A percentile compares a stretch with the other conserved stretches of the same genome.
Evolutionary conservation across 345 rosid genomes (phyloP).

Genomic region (Pugionium cornutum): DNA sequence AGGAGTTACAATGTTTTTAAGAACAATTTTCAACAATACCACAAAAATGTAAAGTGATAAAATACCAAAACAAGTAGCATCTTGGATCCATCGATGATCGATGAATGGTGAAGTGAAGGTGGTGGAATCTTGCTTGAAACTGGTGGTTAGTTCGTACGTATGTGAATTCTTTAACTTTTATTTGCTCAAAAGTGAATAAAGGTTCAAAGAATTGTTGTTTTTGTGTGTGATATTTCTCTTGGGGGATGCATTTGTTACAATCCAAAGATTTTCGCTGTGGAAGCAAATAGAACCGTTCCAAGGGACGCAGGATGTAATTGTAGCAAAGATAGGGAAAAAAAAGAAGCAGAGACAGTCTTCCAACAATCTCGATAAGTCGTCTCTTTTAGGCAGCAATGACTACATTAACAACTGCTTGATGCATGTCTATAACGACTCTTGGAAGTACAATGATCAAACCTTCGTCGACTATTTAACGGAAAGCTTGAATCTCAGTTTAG

Average conservation of each 20-base stretch:
- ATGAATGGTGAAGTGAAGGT: constrained; percentile 79
- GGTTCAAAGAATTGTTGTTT: neutral
- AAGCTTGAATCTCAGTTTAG: constrained; percentile 63
- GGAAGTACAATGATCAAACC: constrained; percentile 76
- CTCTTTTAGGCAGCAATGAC: constrained; percentile 92
- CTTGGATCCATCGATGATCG: constrained; percentile 58
- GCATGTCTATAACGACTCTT: constrained; percentile 84
- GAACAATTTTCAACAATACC: no score
- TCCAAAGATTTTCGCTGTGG: constrained; percentile 68
- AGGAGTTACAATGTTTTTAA: no score
- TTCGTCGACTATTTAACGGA: constrained; percentile 67
- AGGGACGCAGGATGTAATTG: constrained; percentile 64
- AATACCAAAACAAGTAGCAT: constrained; percentile 79
- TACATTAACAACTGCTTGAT: constrained; percentile 95
- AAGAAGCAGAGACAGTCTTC: constrained; percentile 68
- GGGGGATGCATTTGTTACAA: constrained; percentile 44
- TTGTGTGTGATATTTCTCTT: no score
- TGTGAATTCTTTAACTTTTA: neutral
- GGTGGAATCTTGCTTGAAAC: constrained; percentile 94
- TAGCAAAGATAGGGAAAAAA: constrained; percentile 49
- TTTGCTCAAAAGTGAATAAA: neutral
- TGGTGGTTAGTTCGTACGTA: constrained; percentile 80
- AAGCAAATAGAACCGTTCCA: constrained; percentile 80
- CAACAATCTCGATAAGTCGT: constrained; percentile 66
- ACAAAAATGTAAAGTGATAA: constrained; percentile 53